Base-by-base conservation (phyloP, 768 basidiomycete genomes). In the Sistotremastrum suecicum region DNA sequence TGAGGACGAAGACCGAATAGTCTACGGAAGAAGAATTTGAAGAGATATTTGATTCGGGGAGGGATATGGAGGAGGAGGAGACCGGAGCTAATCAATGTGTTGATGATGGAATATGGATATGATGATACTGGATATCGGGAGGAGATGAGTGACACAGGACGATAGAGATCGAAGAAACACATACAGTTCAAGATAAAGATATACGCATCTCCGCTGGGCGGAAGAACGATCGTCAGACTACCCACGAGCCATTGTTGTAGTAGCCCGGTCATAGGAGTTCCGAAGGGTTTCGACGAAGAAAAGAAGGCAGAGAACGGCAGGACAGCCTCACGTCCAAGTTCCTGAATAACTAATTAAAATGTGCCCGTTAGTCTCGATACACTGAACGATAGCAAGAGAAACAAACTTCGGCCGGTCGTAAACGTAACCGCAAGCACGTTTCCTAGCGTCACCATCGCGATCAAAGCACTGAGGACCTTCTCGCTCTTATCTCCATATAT, bases 181-280 rank as follows among this genome's bases (percentile, higher is more conserved):
- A 50, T 43, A 80, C 82, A 56, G 53, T 74, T 80, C 46, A 82
- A 66, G 53, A 78, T 67, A 59, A 87, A 83, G 32, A 76, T 66
- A 54, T 83, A 87, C 0, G 80, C 80, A 51, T 86, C 83, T 3
- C 85, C 83, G 0, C 80, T 70, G 0, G 83, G 84, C 0, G 78
- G 66, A 1, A 67, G 66, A 5, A 75, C 52, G 41, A 80, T 63
- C 46, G 81, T 64, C 7, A 69, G 51, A 20, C 72, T 68, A 0
- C 79, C 81, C 10, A 82, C 54, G 4, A 74, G 12, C 59, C 76
- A 86, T 52, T 83, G 80, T 0, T 69, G 63, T 41, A 76, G 69
- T 3, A 87, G 63, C 0, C 80, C 82, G 0, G 74, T 65, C 1
- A 80, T 57, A 0, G 85, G 85, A 0, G 82, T 74, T 48, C 69